Evolutionary conservation across 140 eudicot genomes (phyloP), one percentile per base, ranked within the genome.

Genomic region (Erigeron philadelphicus): DNA sequence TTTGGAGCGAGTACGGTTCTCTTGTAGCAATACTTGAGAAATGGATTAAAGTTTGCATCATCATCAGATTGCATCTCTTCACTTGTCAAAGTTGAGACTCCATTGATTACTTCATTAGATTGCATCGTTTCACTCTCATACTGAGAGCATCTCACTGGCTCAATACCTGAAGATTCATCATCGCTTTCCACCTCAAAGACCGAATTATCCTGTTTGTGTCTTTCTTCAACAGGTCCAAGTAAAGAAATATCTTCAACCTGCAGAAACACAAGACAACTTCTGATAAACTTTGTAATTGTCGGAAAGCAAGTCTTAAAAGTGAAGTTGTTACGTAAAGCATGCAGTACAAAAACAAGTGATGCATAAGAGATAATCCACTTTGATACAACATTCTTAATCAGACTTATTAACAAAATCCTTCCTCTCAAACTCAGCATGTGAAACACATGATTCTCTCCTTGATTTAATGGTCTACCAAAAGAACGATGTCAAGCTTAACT

Each of bases 201-300:
- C 13, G 61, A 69, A 66, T 84, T 67, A 49, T 61, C 76, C 25
- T 74, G 72, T 61, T 11, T 75, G 69, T 71, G 72, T 62, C 70
- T 64, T 68, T 45, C 62, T 35, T 62, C 79, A 60, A 71, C 11
- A 31, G 58, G 76, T 61, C 75, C 84, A 64, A 83, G 79, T 81
- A 58, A 54, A 48, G 95, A 76, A 58, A 93, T 78, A 81, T 77
- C 77, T 5, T 93, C 90, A 5, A 89, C 86, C 98, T 93, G 82
- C 76, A 80, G 56, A 70, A 64, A 48, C 40, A 78, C 44, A 48
- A 41, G 61, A 70, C 12, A 44, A 1, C 61, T 44, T 64, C 57
- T 2, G 46, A 69, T 9, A 9, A 23, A 31, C 5, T 31, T 31
- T 31, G 38, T 31, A 31, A 31, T 31, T 31, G 38, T 31, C 38